Evolutionary conservation across 345 rosid species (phyloP).

Genomic region (Litchi chinensis): DNA sequence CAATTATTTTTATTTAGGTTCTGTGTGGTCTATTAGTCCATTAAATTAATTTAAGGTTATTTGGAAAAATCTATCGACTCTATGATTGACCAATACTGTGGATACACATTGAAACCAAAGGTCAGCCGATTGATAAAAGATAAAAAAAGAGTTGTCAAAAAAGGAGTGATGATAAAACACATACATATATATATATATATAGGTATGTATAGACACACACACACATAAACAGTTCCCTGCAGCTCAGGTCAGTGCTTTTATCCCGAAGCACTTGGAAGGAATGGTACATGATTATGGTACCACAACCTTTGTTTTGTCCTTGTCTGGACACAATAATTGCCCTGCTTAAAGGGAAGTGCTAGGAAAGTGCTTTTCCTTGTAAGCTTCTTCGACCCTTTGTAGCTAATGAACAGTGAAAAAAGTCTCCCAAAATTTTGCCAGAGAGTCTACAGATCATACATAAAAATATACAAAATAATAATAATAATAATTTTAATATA

Average conservation of each 20-base stretch:
- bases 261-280: neutral
- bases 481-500: too few species aligned
- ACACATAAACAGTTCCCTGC: neutral
- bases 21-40: neutral
- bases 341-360: slow-evolving; percentile 5
- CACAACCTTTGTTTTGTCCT: neutral
- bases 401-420: neutral
- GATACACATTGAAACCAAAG: neutral
- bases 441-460: too few species aligned
- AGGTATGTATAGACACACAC: too few species aligned
- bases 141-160: neutral
- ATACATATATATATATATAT: too few species aligned
- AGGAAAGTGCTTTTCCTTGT: neutral
- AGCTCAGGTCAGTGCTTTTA: neutral
- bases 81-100: neutral
- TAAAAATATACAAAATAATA: too few species aligned
- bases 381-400: neutral
- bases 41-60: neutral
- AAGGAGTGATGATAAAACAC: neutral
- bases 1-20: neutral
- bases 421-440: neutral
- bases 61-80: neutral
- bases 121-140: neutral
- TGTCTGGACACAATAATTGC: slow-evolving; percentile 7
- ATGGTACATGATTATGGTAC: neutral